Conservation (phyloP, 2,329 filamentous ascomycete species). For the Fonsecaea pedrosoi region DNA sequence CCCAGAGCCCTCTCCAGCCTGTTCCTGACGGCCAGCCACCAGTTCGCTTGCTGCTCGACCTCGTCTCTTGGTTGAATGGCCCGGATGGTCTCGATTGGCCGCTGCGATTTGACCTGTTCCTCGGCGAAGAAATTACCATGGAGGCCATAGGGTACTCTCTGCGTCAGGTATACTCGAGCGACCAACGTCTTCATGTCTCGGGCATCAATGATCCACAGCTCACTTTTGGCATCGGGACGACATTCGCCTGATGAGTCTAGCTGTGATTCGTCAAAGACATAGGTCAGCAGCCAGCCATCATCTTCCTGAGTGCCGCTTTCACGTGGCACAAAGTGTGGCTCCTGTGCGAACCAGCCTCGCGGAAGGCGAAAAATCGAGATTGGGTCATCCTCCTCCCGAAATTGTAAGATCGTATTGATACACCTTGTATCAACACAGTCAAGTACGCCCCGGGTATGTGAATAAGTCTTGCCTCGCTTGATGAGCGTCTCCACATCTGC, state of each 20-base stretch:
- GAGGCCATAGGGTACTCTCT: constrained; percentile 72
- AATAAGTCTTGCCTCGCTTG: constrained; percentile 55
- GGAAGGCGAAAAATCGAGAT: constrained; percentile 70
- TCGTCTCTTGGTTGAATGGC: constrained; percentile 29
- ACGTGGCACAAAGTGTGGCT: constrained; percentile 68
- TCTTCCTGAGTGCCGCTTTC: constrained; percentile 59
- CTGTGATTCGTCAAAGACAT: constrained; percentile 73
- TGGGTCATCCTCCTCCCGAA: constrained; percentile 57
- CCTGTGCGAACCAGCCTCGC: constrained; percentile 67
- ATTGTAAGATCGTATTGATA: constrained; percentile 60
- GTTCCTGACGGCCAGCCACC: constrained; percentile 21
- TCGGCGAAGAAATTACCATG: constrained; percentile 69
- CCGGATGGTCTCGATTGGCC: constrained; percentile 45
- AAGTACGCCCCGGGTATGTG: constrained; percentile 56
- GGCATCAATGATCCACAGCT: constrained; percentile 74
- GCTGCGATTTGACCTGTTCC: constrained; percentile 59
- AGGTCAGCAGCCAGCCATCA: constrained; percentile 71
- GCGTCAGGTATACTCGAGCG: constrained; percentile 65
- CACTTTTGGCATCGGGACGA: constrained; percentile 56
- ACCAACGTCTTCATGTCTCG: constrained; percentile 67
- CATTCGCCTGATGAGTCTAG: constrained; percentile 60
- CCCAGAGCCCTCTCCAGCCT: constrained; percentile 20
- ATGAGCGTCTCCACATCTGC: constrained; percentile 64
- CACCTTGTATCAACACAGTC: constrained; percentile 68
- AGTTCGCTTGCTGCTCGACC: background rate